Percentiles rank a stretch among this genome's conserved stretches.
These are phyloP conservation scores for Takakia lepidozioides DNA, from an alignment of 225 moss, liverwort and hornwort genomes.

Conservation along the genomic window DNA sequence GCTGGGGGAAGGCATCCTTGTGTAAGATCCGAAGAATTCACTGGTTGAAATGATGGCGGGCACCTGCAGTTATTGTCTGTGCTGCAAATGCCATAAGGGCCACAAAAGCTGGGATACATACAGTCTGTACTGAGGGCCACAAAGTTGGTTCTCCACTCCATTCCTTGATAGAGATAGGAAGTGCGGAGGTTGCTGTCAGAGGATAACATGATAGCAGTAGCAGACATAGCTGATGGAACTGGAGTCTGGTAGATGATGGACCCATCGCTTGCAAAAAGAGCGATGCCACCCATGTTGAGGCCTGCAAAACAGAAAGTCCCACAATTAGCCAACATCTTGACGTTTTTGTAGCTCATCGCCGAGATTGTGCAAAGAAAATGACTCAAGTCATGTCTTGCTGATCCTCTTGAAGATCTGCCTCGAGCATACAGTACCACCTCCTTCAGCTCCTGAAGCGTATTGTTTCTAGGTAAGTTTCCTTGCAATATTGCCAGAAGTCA, in stretches of 20 bases:
- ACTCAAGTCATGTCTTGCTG: too few species aligned
- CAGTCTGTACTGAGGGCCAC: not conserved
- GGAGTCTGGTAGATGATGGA: not conserved
- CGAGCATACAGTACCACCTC: too few species aligned
- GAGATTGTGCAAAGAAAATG: too few species aligned
- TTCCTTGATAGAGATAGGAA: not conserved
- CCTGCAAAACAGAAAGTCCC: not conserved
- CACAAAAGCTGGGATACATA: conserved; percentile 2
- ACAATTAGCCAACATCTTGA: too few species aligned
- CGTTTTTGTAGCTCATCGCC: too few species aligned
- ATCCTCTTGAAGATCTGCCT: too few species aligned
- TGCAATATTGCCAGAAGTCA: not conserved
- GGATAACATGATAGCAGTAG: too few species aligned
- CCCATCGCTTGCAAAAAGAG: not conserved
- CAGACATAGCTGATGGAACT: too few species aligned
- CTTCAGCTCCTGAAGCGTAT: too few species aligned
- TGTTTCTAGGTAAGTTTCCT: too few species aligned
- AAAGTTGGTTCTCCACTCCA: not conserved
- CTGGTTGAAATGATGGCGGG: not conserved
- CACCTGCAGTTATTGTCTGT: not conserved
- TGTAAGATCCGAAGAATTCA: conserved; percentile 1
- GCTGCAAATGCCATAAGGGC: conserved; percentile 3
- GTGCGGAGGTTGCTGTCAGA: conserved; percentile 3
- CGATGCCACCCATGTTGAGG: not conserved
- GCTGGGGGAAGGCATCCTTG: conserved; percentile 1